Evolutionary conservation across 345 rosid genomes (phyloP), one percentile per base, ranked within the genome.

Genomic region (Eucalyptus microcorys): DNA sequence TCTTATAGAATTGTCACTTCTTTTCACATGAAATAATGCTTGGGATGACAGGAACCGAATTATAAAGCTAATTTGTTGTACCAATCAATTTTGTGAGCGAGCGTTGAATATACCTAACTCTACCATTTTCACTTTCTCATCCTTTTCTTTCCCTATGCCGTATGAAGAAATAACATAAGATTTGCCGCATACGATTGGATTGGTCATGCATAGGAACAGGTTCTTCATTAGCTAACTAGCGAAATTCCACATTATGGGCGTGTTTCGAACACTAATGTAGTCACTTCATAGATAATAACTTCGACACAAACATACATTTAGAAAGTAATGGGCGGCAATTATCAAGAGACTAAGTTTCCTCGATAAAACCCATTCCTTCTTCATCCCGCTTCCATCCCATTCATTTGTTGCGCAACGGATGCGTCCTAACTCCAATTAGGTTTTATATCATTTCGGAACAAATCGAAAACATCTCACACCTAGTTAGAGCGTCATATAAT

Each of bases 201-300:
- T 55, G 30, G 61, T 55, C 61, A 24, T 55, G 6, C 30, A 8
- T 55, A 22, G 14, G 6, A 49, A 49, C 6, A 14, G 6, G 30
- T 24, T 55, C 61, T 55, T 55, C 61, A 55, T 24, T 24, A 24
- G 61, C 30, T 55, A 55, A 55, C 13, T 55, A 55, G 59, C 12
- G 1, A 55, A 24, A 55, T 24, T 55, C 12, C 1, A 0, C 6
- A 55, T 2, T 24, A 55, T 21, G 61, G 61, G 30, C 1, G 2
- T 55, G 61, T 24, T 55, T 55, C 12, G 0, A 55, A 55, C 30
- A 55, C 61, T 55, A 10, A 9, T 9, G 0, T 55, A 55, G 61
- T 24, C 61, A 55, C 14, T 24, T 24, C 30, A 24, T 24, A 24
- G 30, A 55, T 55, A 24, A 55, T 55, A 24, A 55, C 14, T 55